Evolutionary conservation across 2,329 filamentous ascomycete species (phyloP), one percentile per base, ranked within the genome.

Genomic region (Coniochaeta sp.): DNA sequence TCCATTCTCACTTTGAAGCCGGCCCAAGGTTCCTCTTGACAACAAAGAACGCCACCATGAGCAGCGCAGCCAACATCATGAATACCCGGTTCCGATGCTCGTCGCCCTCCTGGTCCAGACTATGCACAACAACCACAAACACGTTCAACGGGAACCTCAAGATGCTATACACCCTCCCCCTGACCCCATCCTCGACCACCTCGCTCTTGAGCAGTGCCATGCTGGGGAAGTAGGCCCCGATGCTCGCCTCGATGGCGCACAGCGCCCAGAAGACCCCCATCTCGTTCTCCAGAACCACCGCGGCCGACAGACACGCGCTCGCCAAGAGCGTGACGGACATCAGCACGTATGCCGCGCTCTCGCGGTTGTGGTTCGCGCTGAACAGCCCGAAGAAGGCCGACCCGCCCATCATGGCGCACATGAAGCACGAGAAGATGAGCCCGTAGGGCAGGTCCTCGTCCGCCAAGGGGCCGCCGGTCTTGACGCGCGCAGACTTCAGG

Each of bases 391-490:
- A 82, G 19, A 78, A 61, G 44, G 79, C 71, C 1, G 80, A 82
- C n/a, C 81, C 82, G 1, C 79, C 71, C 79, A 82, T 82, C 74
- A 84, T 83, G 58, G 79, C 76, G 65, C 76, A 78, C 80, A 85
- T 85, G 70, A 83, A 82, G 62, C 76, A 78, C 34, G 79, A 77
- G 64, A 84, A 84, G 62, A 83, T 80, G 62, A 82, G 71, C 1
- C 81, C 81, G 40, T 81, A 79, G 0, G 72, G 71, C 9, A 70
- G 63, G 55, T 70, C 67, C 17, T 62, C 74, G 71, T 64, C 58
- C 1, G 62, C 62, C 9, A 38, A n/a, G 8, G 54, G 54, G 7
- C 54, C 54, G 24, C 66, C 69, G 4, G 65, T 52, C 1, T 67
- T 64, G 17, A 67, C 65, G 44, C 75, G 74, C 12, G 75, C 72